Conservation (phyloP, 176 grass and related monocot genomes). For the Alloteropsis semialata region DNA sequence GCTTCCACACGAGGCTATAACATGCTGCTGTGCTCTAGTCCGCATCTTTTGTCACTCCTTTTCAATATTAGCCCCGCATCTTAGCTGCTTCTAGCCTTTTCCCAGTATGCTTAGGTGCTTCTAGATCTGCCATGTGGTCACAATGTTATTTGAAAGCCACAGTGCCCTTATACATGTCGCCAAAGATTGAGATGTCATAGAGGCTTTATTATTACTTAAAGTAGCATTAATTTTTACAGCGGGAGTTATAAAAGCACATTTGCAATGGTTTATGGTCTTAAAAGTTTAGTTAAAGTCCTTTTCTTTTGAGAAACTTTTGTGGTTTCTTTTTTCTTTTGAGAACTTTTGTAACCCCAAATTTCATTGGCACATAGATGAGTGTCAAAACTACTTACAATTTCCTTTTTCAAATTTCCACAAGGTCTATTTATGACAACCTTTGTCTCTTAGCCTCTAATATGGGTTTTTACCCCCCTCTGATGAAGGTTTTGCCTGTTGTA, state of each 20-base stretch:
- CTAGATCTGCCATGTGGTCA: not conserved
- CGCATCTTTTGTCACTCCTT: not conserved
- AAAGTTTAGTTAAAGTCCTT: not conserved
- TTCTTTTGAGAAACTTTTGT: not conserved
- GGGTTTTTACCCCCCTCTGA: not conserved
- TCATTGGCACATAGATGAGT: not conserved
- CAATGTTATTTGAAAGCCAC: not conserved
- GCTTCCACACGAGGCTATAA: constrained; percentile 5
- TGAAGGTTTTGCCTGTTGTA: not conserved
- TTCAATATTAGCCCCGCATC: not conserved
- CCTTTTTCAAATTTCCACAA: not conserved
- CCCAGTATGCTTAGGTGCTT: not conserved
- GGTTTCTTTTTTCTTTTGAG: too few species aligned
- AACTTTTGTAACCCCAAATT: too few species aligned
- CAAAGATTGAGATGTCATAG: not conserved
- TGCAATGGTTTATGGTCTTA: not conserved
- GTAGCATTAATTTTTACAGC: not conserved
- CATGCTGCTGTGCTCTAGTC: not conserved
- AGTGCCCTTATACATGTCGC: not conserved
- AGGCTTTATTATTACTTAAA: not conserved
- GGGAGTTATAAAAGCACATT: not conserved
- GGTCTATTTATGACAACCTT: not conserved
- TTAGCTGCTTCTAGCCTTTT: too few species aligned
- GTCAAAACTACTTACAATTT: not conserved
- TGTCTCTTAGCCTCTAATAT: not conserved